phyloP scores from a whole-genome alignment of 1,139 yeast genomes.

The Scheffersomyces stambukii region DNA sequence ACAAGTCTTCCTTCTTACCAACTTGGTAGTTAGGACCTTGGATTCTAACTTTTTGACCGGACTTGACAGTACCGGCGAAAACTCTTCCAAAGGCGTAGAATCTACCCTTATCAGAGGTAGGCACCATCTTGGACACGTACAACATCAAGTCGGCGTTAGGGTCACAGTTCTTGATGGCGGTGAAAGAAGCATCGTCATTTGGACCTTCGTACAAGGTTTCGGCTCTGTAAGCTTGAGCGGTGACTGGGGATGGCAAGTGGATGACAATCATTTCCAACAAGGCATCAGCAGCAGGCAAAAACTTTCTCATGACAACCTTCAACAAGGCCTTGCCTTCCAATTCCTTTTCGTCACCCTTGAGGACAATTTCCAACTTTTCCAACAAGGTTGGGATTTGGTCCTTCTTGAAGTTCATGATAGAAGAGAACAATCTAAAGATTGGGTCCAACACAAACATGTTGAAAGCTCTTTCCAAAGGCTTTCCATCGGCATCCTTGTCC shows the following conservation, averaged over 20 bases:
- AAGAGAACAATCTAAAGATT: constrained; percentile 73
- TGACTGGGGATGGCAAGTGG: constrained; percentile 99
- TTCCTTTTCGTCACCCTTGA: constrained; percentile 94
- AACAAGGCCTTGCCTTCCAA: constrained; percentile 98
- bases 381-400: constrained; percentile 88
- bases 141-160: constrained; percentile 98
- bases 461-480: constrained; percentile 97
- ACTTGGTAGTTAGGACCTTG: constrained; percentile 99
- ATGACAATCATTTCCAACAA: constrained; percentile 97
- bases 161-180: constrained; percentile 97
- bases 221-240: constrained; percentile 99
- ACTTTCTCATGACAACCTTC: constrained; percentile 98
- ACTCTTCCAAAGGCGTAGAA: constrained; percentile 99
- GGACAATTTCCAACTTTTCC: constrained; percentile 85
- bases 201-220: constrained; percentile 99
- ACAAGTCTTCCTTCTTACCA: constrained; percentile 97
- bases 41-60: constrained; percentile 99
- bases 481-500: constrained; percentile 94
- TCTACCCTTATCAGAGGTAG: constrained; percentile 99
- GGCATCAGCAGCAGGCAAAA: constrained; percentile 99
- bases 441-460: constrained; percentile 99
- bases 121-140: constrained; percentile 99
- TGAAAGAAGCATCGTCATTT: constrained; percentile 85
- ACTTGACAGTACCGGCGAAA: constrained; percentile 98
- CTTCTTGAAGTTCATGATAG: constrained; percentile 62